Evolutionary conservation across 2,329 filamentous ascomycete genomes (phyloP).

Genomic region (Fusarium sp.): DNA sequence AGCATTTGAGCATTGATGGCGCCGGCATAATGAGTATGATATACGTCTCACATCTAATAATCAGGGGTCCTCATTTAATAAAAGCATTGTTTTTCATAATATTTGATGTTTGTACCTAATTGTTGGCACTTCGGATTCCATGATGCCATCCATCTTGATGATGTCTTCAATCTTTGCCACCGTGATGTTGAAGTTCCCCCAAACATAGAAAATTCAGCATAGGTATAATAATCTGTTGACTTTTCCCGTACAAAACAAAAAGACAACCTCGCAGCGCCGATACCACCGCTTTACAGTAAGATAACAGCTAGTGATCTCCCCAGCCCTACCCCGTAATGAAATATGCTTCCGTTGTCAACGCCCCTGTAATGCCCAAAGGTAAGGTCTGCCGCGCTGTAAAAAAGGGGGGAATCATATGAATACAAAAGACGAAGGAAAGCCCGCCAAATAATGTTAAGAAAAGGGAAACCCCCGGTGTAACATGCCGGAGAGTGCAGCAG

Average conservation of each 20-base stretch:
- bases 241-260: slow-evolving; percentile 16
- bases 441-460: slow-evolving; percentile 2
- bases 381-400: slow-evolving; percentile 33
- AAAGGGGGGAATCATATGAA: slow-evolving; percentile 34
- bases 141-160: neutral
- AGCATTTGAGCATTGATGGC: neutral
- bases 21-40: slow-evolving; percentile 3
- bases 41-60: neutral
- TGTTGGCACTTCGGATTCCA: neutral
- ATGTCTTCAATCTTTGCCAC: slow-evolving; percentile 24
- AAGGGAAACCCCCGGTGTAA: neutral
- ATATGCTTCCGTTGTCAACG: slow-evolving; percentile 40
- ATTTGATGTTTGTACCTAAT: slow-evolving; percentile 6
- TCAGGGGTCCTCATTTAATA: neutral
- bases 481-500: neutral
- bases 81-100: neutral
- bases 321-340: slow-evolving; percentile 15
- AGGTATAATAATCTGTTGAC: slow-evolving; percentile 26
- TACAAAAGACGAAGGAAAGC: slow-evolving; percentile 37
- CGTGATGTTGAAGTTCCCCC: slow-evolving; percentile 8
- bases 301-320: slow-evolving; percentile 5
- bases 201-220: slow-evolving; percentile 10
- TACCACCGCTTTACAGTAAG: slow-evolving; percentile 12
- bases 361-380: slow-evolving; percentile 42
- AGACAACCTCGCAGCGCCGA: slow-evolving; percentile 23